Percentiles rank a stretch among this genome's conserved stretches.
Conservation (phyloP, 2,329 filamentous ascomycete genomes). For the Colletotrichum acutatum region DNA sequence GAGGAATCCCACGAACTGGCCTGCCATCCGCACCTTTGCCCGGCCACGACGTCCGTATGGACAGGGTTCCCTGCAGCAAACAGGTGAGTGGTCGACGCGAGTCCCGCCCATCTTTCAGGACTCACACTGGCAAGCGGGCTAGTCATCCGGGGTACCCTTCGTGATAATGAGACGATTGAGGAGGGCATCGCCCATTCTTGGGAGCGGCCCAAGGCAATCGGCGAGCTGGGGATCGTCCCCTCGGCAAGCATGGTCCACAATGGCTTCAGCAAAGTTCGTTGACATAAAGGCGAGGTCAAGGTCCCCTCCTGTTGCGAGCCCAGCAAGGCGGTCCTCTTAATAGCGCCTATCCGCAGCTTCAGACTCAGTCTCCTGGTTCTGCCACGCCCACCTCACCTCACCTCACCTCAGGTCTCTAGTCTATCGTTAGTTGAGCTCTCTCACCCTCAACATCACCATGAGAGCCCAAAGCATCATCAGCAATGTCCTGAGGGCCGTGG, state of each 20-base stretch:
- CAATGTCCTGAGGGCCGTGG: constrained; percentile 19
- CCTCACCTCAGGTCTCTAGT: constrained; percentile 21
- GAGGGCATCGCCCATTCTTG: constrained; percentile 1
- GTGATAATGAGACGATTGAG: constrained; percentile 24
- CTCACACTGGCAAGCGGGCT: constrained; percentile 10
- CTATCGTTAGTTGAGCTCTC: constrained; percentile 10
- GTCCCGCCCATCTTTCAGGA: constrained; percentile 5
- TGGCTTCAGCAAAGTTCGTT: constrained; percentile 25
- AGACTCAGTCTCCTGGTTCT: background rate
- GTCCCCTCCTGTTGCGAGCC: background rate
- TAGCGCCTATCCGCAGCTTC: background rate
- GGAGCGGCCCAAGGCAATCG: background rate
- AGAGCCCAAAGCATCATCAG: constrained; percentile 17
- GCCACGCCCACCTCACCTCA: constrained; percentile 1
- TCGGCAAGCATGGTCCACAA: constrained; percentile 12
- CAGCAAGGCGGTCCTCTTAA: constrained; percentile 11
- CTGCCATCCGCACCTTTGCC: constrained; percentile 20
- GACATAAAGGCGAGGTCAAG: constrained; percentile 31
- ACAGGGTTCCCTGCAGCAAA: constrained; percentile 27
- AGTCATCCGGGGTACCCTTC: constrained; percentile 17
- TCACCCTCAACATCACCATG: constrained; percentile 19
- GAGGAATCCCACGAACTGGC: background rate
- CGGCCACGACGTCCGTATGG: background rate
- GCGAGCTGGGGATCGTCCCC: background rate
- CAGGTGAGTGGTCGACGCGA: constrained; percentile 8